phyloP scores from a whole-genome alignment of 2,329 filamentous ascomycete genomes.

The Penicillium griseofulvum region DNA sequence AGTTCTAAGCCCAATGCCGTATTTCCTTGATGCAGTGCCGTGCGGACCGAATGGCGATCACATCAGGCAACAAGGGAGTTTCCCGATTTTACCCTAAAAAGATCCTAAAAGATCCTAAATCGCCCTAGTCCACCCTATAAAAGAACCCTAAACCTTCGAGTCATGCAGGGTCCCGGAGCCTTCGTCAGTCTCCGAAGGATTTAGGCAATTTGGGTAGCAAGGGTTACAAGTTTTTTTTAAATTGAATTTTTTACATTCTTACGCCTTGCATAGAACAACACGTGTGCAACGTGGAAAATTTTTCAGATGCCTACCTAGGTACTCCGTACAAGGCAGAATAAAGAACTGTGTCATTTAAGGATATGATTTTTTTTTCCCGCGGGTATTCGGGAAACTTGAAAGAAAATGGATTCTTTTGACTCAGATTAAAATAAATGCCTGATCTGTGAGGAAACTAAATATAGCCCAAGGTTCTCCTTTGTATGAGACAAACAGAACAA shows the following conservation, averaged over 20 bases:
- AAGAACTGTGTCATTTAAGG: not conserved
- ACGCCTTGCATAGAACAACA: slow-evolving; percentile 1
- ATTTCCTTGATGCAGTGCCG: slow-evolving; percentile 8
- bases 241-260: not conserved
- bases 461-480: not conserved
- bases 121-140: not conserved
- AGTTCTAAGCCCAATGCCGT: slow-evolving; percentile 2
- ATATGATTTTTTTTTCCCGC: not conserved
- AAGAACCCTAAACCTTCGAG: not conserved
- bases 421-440: not conserved
- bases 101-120: slow-evolving; percentile 1
- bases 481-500: not conserved
- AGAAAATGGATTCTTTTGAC: not conserved
- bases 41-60: slow-evolving; percentile 22
- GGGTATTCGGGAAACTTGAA: not conserved
- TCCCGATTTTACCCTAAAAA: slow-evolving; percentile 8
- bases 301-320: not conserved
- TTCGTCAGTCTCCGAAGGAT: slow-evolving; percentile 6
- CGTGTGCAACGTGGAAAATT: slow-evolving; percentile 2
- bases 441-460: not conserved
- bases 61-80: slow-evolving; percentile 17
- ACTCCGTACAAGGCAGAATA: not conserved
- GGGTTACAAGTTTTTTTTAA: too few relatives aligned
- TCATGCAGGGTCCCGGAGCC: slow-evolving; percentile 11
- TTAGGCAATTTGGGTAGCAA: slow-evolving; percentile 1